These are phyloP conservation scores for Phyllosticta capitalensis DNA, from an alignment of 2,329 filamentous ascomycete genomes.

Conservation along the genomic window DNA sequence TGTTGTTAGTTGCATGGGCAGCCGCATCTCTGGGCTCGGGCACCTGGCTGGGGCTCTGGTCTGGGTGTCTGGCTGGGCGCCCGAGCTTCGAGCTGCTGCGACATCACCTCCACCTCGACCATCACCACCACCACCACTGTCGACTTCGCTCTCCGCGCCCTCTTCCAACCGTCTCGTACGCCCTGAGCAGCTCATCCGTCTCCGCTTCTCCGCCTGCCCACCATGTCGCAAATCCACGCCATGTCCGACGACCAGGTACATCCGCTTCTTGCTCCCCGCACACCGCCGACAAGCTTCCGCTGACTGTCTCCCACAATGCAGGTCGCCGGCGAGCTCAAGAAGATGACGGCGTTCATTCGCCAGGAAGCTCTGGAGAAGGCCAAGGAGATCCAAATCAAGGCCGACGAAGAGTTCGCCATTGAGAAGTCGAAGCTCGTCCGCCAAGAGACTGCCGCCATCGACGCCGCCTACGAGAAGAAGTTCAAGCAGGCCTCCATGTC, in stretches of 20 bases:
- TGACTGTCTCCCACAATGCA: slow-evolving; percentile 32
- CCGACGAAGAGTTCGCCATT: slow-evolving; percentile 97
- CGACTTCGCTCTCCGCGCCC: slow-evolving; percentile 6
- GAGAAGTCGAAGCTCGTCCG: slow-evolving; percentile 98
- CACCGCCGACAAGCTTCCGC: slow-evolving; percentile 16
- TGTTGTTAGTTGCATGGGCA: neutral
- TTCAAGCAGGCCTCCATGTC: slow-evolving; percentile 98
- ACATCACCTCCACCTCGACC: neutral
- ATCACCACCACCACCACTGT: slow-evolving; percentile 10
- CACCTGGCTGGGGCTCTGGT: neutral
- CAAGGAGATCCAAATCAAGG: slow-evolving; percentile 94
- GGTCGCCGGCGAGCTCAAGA: slow-evolving; percentile 97
- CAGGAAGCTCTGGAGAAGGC: slow-evolving; percentile 97
- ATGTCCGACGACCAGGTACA: slow-evolving; percentile 94
- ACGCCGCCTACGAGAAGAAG: slow-evolving; percentile 92
- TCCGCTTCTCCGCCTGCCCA: slow-evolving; percentile 32
- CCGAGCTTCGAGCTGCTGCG: neutral
- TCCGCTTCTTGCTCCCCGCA: slow-evolving; percentile 14
- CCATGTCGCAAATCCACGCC: slow-evolving; percentile 86
- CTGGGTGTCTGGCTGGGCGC: neutral
- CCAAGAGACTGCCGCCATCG: slow-evolving; percentile 88
- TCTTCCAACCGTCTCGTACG: neutral
- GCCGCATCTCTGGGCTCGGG: neutral
- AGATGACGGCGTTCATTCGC: slow-evolving; percentile 99
- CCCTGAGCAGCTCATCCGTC: neutral